These are phyloP conservation scores for Saturnispora diversa DNA, from an alignment of 805 yeast species.

Conservation along the genomic window DNA sequence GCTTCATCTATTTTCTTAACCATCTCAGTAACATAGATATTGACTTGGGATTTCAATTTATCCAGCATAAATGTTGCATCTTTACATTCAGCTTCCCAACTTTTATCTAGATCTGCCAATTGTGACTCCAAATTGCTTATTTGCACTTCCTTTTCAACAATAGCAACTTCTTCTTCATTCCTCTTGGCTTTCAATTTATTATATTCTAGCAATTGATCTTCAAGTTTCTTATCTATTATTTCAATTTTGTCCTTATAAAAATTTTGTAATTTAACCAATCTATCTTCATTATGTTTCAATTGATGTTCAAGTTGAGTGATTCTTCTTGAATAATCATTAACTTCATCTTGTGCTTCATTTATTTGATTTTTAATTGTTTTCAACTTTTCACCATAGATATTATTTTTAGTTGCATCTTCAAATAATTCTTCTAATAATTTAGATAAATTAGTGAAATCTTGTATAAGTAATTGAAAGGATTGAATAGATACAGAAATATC, in stretches of 20 bases:
- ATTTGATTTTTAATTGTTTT: slow-evolving; percentile 30
- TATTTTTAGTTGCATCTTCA: slow-evolving; percentile 38
- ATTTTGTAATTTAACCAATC: slow-evolving; percentile 35
- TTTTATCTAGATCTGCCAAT: slow-evolving; percentile 32
- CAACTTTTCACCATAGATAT: slow-evolving; percentile 23
- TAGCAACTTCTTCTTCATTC: slow-evolving; percentile 40
- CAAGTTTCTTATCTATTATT: slow-evolving; percentile 35
- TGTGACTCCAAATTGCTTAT: slow-evolving; percentile 33
- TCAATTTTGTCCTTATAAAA: slow-evolving; percentile 40
- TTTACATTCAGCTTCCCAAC: slow-evolving; percentile 45
- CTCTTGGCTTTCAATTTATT: slow-evolving; percentile 42
- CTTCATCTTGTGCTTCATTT: slow-evolving; percentile 33
- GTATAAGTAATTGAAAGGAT: slow-evolving; percentile 46
- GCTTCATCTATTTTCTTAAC: slow-evolving; percentile 27
- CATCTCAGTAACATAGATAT: slow-evolving; percentile 45
- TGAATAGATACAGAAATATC: slow-evolving; percentile 49
- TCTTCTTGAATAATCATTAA: slow-evolving; percentile 36
- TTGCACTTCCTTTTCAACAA: slow-evolving; percentile 39
- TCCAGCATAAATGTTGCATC: slow-evolving; percentile 47
- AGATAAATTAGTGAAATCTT: slow-evolving; percentile 36
- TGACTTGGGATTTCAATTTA: slow-evolving; percentile 47
- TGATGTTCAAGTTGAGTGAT: slow-evolving; percentile 43
- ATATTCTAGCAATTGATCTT: slow-evolving; percentile 38
- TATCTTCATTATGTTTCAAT: slow-evolving; percentile 39
- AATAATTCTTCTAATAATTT: slow-evolving; percentile 43